Base-by-base conservation (phyloP, 1,284 basidiomycete genomes). In the Cryptococcus jaspeensis region DNA sequence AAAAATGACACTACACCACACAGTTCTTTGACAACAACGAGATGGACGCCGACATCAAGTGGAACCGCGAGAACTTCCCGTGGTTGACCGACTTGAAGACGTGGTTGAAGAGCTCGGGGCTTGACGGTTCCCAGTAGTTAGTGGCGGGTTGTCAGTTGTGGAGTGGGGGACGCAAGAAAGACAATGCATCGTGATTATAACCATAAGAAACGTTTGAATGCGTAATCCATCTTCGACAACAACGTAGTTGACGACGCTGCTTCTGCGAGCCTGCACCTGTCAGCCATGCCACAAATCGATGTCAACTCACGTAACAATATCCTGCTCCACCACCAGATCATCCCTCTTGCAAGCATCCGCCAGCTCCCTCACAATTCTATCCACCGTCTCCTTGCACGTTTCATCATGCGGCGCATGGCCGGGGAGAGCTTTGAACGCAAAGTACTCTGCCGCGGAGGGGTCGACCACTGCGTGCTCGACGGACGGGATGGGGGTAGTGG, bases 171-270 rank as follows among this genome's bases (percentile, higher is more conserved):
- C 1, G 13, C 38, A 13, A 23, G n/a, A 44, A 50, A 1, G 22
- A n/a, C 3, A 20, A 38, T 22, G 23, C 28, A 25, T 35, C 38
- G 9, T 32, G 20, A 16, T 42, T 59, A 76, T 49, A 93, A 77
- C 91, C 91, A 94, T 59, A 93, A 76, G 69, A 93, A 79, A 62
- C 90, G 81, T 81, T 93, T 94, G 59, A 93, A 81, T 1, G 89
- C 88, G 72, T 93, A 91, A 72, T 94, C 92, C 84, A 93, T 88
- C 78, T 91, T 90, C 9, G 90, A 85, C 71, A 90, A 87, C 61
- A 93, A 80, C 56, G 85, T 89, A 2, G 90, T 93, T 78, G 86
- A 84, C 58, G 83, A 82, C 74, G 88, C 85, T 1, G 92, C 92
- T 63, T 95, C 90, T 4, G 81, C 81, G 65, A 92, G 74, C 65